Conservation (phyloP, 139 green algal genomes). For the Picochlorum sp. region DNA sequence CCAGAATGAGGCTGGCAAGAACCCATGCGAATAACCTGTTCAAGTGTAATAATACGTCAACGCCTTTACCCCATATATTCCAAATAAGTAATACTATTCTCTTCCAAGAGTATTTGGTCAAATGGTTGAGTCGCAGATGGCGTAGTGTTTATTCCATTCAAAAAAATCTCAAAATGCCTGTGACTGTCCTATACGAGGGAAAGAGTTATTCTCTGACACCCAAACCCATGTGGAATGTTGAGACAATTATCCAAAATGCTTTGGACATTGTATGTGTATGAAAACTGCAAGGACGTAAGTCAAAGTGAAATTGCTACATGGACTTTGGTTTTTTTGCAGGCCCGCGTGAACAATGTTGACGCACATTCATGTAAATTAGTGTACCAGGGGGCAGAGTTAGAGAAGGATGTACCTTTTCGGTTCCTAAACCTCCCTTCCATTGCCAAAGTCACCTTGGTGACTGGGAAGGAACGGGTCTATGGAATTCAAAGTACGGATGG, state of each 20-base stretch:
- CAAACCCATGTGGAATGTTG: too few species aligned
- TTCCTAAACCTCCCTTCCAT: not conserved
- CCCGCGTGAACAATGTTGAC: not conserved
- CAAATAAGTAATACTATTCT: too few species aligned
- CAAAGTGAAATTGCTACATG: not conserved
- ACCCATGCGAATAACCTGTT: not conserved
- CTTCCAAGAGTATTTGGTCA: too few species aligned
- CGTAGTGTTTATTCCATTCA: too few species aligned
- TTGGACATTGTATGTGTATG: too few species aligned
- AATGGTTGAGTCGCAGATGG: too few species aligned
- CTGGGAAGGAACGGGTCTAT: not conserved
- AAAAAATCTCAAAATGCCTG: not conserved
- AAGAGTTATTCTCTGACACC: too few species aligned
- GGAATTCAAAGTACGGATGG: conserved; percentile 5
- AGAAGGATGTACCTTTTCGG: not conserved
- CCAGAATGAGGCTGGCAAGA: not conserved
- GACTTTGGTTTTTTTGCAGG: not conserved
- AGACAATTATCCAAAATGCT: too few species aligned
- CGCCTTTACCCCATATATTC: too few species aligned
- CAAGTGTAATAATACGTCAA: not conserved
- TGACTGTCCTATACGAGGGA: too few species aligned
- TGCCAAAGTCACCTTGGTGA: not conserved
- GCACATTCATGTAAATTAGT: not conserved
- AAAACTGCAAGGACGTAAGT: too few species aligned
- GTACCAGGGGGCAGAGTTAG: not conserved